Base-by-base conservation (phyloP, 352 stramenopile genomes). In the Globisporangium alternatum region DNA sequence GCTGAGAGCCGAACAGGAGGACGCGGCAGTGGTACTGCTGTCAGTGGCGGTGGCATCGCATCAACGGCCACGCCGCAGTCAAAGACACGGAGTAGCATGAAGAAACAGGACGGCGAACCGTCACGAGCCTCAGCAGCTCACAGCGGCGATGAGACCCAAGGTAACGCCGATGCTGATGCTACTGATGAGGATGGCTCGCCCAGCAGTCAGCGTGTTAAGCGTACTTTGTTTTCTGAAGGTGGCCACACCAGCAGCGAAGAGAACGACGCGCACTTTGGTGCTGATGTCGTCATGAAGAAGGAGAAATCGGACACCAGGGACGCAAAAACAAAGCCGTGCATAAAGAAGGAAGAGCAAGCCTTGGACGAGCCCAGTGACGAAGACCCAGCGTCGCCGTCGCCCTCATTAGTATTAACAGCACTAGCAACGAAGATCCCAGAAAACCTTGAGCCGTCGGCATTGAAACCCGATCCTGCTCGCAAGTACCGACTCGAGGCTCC, bases 181-280 rank as follows among this genome's bases (percentile, higher is more conserved):
- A 51, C 47, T 65, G 59, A 64, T 54, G 58, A 48, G 22, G 44
- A 63, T 47, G 51, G 35, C 12, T 75, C 64, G 7, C 68, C 71
- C 12, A 62, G 54, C 45, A 45, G 64, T 33, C 76, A 77, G 58
- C 67, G 72, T 5, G 81, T 90, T 9, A 92, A 92, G 64, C 78
- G 81, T 5, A 90, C 80, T 19, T 47, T 92, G 44, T 90, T 89
- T 58, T 78, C 77, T 3, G 81, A 88, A 17, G 75, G 71, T 15
- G 76, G 71, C 19, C 68, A 83, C 59, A 83, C 77, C 2, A 89
- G 76, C 60, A 78, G 74, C 33, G 80, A 86, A 51, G 79, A 91
- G 52, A 86, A 81, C 63, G 80, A 88, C n/a, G 45, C 41, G 12
- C 25, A 66, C 33, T 41, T 43, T 44, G 56, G 41, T 17, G 28